A percentile compares a stretch with the other conserved stretches of the same genome.
Conservation (phyloP, 768 basidiomycete genomes). For the Cystobasidium onofrii region DNA sequence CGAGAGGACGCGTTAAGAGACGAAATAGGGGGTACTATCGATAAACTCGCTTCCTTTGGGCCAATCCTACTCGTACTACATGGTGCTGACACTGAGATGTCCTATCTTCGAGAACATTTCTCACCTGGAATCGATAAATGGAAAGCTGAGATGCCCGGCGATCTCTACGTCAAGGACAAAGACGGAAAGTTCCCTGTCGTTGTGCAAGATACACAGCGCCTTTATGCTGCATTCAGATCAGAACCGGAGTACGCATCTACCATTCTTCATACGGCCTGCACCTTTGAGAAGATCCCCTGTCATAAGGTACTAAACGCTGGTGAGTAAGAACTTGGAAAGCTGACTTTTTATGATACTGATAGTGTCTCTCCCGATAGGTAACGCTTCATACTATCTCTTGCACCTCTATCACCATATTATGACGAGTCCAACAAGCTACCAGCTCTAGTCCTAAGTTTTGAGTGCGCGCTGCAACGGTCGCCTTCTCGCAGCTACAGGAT, state of each 20-base stretch:
- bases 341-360: too few species aligned
- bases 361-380: not conserved
- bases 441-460: too few species aligned
- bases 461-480: too few species aligned
- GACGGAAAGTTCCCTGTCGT: not conserved
- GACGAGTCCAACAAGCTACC: not conserved
- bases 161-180: not conserved
- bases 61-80: conserved; percentile 14
- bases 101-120: not conserved
- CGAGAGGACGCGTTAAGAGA: not conserved
- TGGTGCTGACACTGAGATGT: not conserved
- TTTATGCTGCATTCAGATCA: not conserved
- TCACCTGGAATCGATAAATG: not conserved
- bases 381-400: not conserved
- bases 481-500: too few species aligned
- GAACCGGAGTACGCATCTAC: not conserved
- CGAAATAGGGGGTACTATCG: not conserved
- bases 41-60: not conserved
- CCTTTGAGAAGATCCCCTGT: not conserved
- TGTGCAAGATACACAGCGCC: conserved; percentile 16
- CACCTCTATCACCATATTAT: not conserved
- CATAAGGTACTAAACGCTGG: conserved; percentile 11
- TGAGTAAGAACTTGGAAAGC: not conserved
- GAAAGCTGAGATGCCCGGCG: not conserved
- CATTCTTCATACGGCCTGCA: not conserved